Percentiles rank a stretch among this genome's conserved stretches.
These are phyloP conservation scores for Scheffersomyces cryptocercus DNA, from an alignment of 1,139 yeast species.

Conservation along the genomic window DNA sequence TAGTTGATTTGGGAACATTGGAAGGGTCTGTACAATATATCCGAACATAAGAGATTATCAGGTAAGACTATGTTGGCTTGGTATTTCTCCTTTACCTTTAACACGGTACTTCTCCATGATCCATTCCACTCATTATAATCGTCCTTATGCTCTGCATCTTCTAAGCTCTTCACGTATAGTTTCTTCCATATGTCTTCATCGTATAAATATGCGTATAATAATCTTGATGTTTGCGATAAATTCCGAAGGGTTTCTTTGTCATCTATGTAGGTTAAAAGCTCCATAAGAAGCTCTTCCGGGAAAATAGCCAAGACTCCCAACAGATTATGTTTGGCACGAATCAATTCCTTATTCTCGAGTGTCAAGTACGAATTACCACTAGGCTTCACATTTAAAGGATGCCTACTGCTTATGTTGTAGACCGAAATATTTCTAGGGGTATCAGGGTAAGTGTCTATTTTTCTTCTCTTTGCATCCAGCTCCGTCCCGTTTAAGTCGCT, in stretches of 20 bases:
- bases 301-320: conserved; percentile 57
- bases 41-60: conserved; percentile 47
- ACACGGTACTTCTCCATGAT: conserved; percentile 70
- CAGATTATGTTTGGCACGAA: conserved; percentile 28
- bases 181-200: conserved; percentile 82
- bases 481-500: neutral
- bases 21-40: conserved; percentile 72
- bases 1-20: conserved; percentile 77
- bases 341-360: conserved; percentile 17
- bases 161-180: conserved; percentile 37
- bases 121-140: conserved; percentile 58
- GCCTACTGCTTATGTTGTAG: conserved; percentile 36
- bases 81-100: conserved; percentile 33
- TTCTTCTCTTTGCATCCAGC: conserved; percentile 7
- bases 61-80: conserved; percentile 44
- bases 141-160: conserved; percentile 15
- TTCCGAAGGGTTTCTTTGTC: conserved; percentile 46
- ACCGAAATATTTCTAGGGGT: conserved; percentile 24
- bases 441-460: conserved; percentile 9
- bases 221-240: conserved; percentile 60
- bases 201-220: conserved; percentile 68
- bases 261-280: conserved; percentile 45
- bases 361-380: conserved; percentile 56
- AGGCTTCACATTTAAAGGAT: conserved; percentile 77
- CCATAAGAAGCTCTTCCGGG: conserved; percentile 60